These are phyloP conservation scores for Inonotus hispidus DNA, from an alignment of 1,284 basidiomycete genomes.

Conservation along the genomic window DNA sequence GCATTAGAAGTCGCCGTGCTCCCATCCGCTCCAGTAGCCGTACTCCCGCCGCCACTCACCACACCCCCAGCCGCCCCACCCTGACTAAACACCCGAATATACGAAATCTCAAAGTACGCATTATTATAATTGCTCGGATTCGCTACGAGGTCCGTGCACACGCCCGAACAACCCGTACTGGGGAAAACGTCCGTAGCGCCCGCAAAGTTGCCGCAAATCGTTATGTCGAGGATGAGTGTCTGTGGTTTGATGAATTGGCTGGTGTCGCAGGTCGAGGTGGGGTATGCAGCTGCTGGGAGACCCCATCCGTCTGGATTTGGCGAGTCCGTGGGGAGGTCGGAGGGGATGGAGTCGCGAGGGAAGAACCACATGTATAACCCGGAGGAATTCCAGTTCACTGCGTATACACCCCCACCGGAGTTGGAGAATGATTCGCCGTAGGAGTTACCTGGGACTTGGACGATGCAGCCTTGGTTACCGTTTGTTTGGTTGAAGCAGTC, in stretches of 20 bases:
- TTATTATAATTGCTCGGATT: constrained; percentile 15
- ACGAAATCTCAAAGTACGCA: constrained; percentile 19
- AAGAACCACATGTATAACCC: constrained; percentile 43
- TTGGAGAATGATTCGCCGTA: constrained; percentile 37
- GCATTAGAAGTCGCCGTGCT: not conserved
- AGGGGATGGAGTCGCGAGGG: constrained; percentile 20
- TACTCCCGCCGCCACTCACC: not conserved
- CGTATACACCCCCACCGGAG: constrained; percentile 39
- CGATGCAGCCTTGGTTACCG: constrained; percentile 40
- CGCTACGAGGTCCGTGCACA: constrained; percentile 15
- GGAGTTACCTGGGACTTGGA: constrained; percentile 30
- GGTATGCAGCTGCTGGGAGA: constrained; percentile 15
- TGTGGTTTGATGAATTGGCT: constrained; percentile 16
- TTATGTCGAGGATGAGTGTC: constrained; percentile 21
- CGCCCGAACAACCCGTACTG: constrained; percentile 13
- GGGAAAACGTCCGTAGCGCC: constrained; percentile 18
- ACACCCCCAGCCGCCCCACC: not conserved
- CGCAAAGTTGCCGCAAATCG: constrained; percentile 22
- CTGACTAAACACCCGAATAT: constrained; percentile 6
- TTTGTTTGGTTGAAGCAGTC: constrained; percentile 28
- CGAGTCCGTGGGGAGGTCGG: constrained; percentile 11
- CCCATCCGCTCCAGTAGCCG: not conserved
- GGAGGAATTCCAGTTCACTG: constrained; percentile 35
- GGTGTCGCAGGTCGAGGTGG: constrained; percentile 11
- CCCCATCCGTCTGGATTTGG: constrained; percentile 18